A percentile compares a stretch with the other conserved stretches of the same genome.
Evolutionary conservation across 768 basidiomycete species (phyloP).

Genomic region (Nidularia pulvinata): DNA sequence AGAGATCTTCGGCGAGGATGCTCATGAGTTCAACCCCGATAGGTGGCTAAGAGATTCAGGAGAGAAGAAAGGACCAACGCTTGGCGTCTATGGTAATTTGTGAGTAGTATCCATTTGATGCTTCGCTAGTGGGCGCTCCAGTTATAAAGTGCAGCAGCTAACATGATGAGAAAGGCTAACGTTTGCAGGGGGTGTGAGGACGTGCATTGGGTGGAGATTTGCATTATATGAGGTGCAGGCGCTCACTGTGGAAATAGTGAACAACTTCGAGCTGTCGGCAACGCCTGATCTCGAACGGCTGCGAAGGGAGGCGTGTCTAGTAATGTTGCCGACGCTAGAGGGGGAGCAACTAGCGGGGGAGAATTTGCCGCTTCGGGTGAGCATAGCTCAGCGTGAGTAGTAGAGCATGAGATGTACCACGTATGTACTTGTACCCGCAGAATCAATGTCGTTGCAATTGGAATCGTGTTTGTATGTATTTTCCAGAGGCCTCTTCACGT

Average conservation of each 20-base stretch:
- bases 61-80: constrained; percentile 33
- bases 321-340: constrained; percentile 46
- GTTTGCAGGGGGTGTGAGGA: constrained; percentile 44
- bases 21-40: constrained; percentile 51
- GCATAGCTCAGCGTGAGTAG: too few species aligned
- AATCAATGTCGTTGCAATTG: too few species aligned
- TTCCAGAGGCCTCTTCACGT: too few species aligned
- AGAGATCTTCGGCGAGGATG: constrained; percentile 57
- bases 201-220: constrained; percentile 52
- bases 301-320: constrained; percentile 42
- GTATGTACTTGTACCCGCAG: too few species aligned
- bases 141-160: background rate
- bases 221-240: constrained; percentile 56
- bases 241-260: constrained; percentile 56
- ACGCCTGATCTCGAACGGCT: constrained; percentile 36
- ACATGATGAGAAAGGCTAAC: constrained; percentile 31
- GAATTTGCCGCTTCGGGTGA: constrained; percentile 39
- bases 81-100: constrained; percentile 49
- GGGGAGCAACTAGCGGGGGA: constrained; percentile 42
- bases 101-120: constrained; percentile 26
- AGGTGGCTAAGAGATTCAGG: constrained; percentile 45
- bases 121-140: too few species aligned
- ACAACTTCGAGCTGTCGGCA: constrained; percentile 54
- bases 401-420: too few species aligned
- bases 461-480: too few species aligned